Evolutionary conservation across 306 rosid genomes (phyloP), one percentile per base, ranked within the genome.

Genomic region (Cicer chorassanicum): DNA sequence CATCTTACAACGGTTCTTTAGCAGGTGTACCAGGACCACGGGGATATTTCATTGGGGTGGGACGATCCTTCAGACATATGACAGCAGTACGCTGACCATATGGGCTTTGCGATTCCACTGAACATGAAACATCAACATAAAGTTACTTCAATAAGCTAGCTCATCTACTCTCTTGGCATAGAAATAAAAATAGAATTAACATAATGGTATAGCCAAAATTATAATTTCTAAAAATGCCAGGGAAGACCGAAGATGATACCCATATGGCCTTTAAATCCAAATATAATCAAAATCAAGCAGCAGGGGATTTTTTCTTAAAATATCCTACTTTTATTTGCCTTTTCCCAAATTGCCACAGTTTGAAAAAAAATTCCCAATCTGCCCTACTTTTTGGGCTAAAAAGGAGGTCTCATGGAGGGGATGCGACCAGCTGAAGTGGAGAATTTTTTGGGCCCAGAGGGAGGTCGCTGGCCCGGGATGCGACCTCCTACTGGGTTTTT

Each of bases 81-180:
- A 91, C 81, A 45, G 86, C 97, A 48, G 95, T 94, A 70, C 97
- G 91, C 83, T 88, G 98, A 66, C 95, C 95, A 69, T 82, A 76
- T 8, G 92, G 96, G 70, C 96, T 90, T 73, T 82, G 90, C 9
- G 97, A 92, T 84, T 90, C 95, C 82, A 94, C 96, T 91, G 89
- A 66, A 68, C 34, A 75, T 36, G 60, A 59, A 78, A 72, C 10
- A 76, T 65, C 55, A 70, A 66, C 8, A 18, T 43, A 41, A 48
- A 70, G 13, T 71, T 68, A 80, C 55, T 69, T 63, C 72, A 45
- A 78, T 19, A 53, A 78, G 82, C 55, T 53, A 59, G 53, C 8
- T 51, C 40, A 73, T 67, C 56, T 42, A 73, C 29, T 34, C 55
- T 73, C 60, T 73, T 46, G 66, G 57, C 49, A 60, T 38, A 34